Base-by-base conservation (phyloP, 768 basidiomycete genomes). In the Boletellus emodensis region DNA sequence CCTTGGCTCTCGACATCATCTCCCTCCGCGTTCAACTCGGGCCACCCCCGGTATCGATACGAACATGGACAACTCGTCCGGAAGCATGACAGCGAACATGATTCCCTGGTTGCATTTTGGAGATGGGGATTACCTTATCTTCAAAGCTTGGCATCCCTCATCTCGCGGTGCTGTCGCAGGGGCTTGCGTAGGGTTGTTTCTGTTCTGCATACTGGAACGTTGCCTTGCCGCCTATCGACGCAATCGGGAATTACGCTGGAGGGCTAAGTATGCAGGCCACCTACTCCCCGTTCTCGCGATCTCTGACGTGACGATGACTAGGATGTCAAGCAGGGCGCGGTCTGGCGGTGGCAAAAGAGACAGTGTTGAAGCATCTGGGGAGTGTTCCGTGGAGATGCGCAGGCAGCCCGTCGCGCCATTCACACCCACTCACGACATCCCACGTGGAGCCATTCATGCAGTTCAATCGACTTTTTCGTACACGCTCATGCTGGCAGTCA, bases 401-500 rank as follows among this genome's bases (percentile, higher is more conserved):
- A 44, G 36, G 52, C 48, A 70, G 22, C 64, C 76, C 10, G 71
- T 59, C 8, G 58, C 83, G 1, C 87, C 89, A 0, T 94, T 94
- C 70, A 73, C 80, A 24, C 66, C 73, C 22, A 68, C 74, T 15
- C 81, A 86, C 54, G 93, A 94, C 64, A 57, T 89, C 7, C 76
- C 81, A 1, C 81, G 92, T 34, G 90, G 90, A 1, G 61, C 78
- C 2, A 58, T 90, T 37, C 81, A 83, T 54, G 79, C 79, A 9
- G 49, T 82, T 17, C 88, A 91, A 51, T 74, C 81, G 37, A 66
- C 81, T 18, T 59, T 94, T 18, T 71, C 70, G 22, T 94, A 90
- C 57, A 56, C 74, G 5, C 76, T 94, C 49, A 94, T 95, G 92
- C 66, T 92, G 63, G 81, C 79, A 9, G 76, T 89, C 59, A 91